These are phyloP conservation scores for Euphorbia celastroides DNA, from an alignment of 441 rosid genomes.

Conservation along the genomic window DNA sequence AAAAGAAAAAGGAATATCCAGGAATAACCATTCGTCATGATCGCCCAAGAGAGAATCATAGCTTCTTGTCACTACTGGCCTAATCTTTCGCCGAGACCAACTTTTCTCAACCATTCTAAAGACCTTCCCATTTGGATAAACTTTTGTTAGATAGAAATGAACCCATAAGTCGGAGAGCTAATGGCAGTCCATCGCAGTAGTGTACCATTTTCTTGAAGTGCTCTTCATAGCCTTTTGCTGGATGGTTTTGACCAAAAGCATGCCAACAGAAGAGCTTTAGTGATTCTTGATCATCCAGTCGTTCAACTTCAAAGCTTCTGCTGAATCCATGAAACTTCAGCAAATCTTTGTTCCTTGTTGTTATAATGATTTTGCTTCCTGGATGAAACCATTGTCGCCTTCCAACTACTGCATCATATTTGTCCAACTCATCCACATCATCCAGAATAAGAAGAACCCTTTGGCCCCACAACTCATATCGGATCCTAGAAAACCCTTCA, in stretches of 20 bases:
- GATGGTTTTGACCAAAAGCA: constrained; percentile 22
- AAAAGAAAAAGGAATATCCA: constrained; percentile 25
- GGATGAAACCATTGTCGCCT: constrained; percentile 19
- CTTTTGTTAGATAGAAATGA: constrained; percentile 23
- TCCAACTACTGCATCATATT: constrained; percentile 19
- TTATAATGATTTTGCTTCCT: constrained; percentile 27
- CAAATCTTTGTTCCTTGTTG: constrained; percentile 20
- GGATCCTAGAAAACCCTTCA: constrained; percentile 20
- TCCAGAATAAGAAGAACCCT: constrained; percentile 23
- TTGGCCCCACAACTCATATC: constrained; percentile 6
- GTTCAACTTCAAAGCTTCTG: constrained; percentile 20
- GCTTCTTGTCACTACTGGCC: constrained; percentile 19
- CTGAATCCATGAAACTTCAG: not conserved
- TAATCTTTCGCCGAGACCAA: constrained; percentile 24
- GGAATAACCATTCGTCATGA: constrained; percentile 20
- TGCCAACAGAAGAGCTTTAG: constrained; percentile 23
- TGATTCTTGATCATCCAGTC: constrained; percentile 23
- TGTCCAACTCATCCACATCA: constrained; percentile 23
- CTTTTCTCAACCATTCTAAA: constrained; percentile 25
- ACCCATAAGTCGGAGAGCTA: constrained; percentile 26
- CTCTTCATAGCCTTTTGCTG: constrained; percentile 8
- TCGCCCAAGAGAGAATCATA: constrained; percentile 23
- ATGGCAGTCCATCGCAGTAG: constrained; percentile 23
- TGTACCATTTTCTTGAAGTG: constrained; percentile 3
- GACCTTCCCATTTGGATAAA: constrained; percentile 28